Percentiles rank a stretch among this genome's conserved stretches.
Evolutionary conservation across 192 early-diverging fungal species (phyloP).

Genomic region (Geranomyces variabilis): DNA sequence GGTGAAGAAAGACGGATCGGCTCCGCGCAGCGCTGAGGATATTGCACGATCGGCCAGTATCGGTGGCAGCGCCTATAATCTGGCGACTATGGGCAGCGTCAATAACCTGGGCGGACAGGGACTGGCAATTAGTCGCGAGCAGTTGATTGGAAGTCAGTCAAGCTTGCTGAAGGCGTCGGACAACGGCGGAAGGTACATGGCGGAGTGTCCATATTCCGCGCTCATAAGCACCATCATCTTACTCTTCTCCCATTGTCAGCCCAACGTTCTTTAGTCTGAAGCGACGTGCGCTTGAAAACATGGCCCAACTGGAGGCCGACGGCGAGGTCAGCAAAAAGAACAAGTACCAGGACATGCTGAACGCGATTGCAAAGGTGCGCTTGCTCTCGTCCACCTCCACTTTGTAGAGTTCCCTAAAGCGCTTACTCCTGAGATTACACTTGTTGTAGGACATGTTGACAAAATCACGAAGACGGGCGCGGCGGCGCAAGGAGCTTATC

Average conservation of each 20-base stretch:
- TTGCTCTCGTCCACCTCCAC: background rate
- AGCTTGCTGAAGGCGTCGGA: constrained; percentile 20
- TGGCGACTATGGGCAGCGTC: constrained; percentile 11
- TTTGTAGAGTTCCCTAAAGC: background rate
- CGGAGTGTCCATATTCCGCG: no score
- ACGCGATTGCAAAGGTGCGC: constrained; percentile 75
- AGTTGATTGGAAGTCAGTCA: constrained; percentile 15
- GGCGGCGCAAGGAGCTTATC: constrained; percentile 72
- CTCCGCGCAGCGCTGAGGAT: background rate
- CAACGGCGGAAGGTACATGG: constrained; percentile 3
- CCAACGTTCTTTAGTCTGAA: constrained; percentile 82
- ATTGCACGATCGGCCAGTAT: constrained; percentile 10
- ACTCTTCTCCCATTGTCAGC: background rate
- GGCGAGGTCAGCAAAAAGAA: constrained; percentile 71
- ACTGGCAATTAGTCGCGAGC: background rate
- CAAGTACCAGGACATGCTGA: constrained; percentile 92
- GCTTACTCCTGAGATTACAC: background rate
- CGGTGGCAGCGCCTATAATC: constrained; percentile 5
- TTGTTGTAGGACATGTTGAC: constrained; percentile 77
- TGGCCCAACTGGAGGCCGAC: constrained; percentile 79
- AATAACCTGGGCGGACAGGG: constrained; percentile 4
- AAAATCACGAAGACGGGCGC: constrained; percentile 81
- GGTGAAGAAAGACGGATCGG: background rate
- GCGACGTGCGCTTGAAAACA: constrained; percentile 75
- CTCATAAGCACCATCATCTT: background rate